Base-by-base conservation (phyloP, 345 rosid species). In the Kandelia obovata region DNA sequence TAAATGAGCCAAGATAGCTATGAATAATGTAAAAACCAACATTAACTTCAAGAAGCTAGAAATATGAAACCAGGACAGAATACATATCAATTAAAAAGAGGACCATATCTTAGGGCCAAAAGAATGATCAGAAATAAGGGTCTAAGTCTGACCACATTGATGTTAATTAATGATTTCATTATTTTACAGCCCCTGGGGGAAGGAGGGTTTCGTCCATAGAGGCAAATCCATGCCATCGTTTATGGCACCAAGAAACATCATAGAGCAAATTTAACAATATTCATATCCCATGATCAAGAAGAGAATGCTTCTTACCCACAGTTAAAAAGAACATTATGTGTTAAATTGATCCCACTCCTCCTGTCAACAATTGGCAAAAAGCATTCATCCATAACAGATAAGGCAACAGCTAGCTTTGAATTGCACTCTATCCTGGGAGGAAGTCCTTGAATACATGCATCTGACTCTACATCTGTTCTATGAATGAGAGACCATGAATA, bases 331-430 rank as follows among this genome's bases (percentile, higher is more conserved):
- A 72, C 80, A 63, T 64, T 68, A 13, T 43, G 57, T 27, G 72
- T 58, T 58, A 77, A 32, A 64, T 72, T 77, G 65, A 77, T 68
- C 47, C 80, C 76, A 19, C 80, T 77, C 52, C 80, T 77, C 73
- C 76, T 47, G 62, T 77, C 80, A 67, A 77, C 68, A 57, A 77
- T 58, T 6, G 76, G 80, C 80, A 77, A 72, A 64, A 77, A 77
- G 66, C 80, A 77, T 30, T 77, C 80, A 52, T 77, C 80, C 80
- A 77, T 77, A 39, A 72, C 76, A 77, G 76, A 77, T 66, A 72
- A 62, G 49, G 80, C 75, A 37, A 77, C 73, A 4, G 80, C 76
- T 58, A 77, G 72, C 73, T 77, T 77, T 21, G 80, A 77, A 58
- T 72, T 77, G 66, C 76, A 62, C 65, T 77, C 80, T 43, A 67